Evolutionary conservation across 2,329 filamentous ascomycete species (phyloP), one percentile per base, ranked within the genome.

Genomic region (Penicillium sp.): DNA sequence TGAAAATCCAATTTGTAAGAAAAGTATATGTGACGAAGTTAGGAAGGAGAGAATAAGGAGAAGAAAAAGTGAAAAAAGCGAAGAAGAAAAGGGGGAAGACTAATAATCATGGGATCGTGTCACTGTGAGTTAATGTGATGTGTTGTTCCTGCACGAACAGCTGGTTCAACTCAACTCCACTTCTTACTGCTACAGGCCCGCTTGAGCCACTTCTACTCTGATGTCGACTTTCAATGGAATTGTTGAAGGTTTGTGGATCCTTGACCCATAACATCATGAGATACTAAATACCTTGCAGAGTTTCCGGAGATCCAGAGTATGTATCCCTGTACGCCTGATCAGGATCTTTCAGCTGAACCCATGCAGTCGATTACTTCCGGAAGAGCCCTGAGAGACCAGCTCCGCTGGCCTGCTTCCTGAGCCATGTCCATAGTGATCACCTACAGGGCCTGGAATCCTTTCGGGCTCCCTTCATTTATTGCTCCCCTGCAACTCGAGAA

Each of bases 391-490:
- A 78, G 6, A 74, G 75, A 16, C 81, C 75, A 16, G 82, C 89
- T 4, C 90, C 91, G 0, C 75, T 95, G 54, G 92, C 90, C 16
- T 95, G 89, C 72, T 96, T 98, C 70, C 80, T 98, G 26, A 96
- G 90, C 73, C 93, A 98, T 82, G 86, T 96, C 2, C 93, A 97
- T 70, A 96, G 89, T 62, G 93, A 97, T 67, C 93, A 97, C 74
- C 82, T 97, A 1, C 82, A 83, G 35, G 93, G 93, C 0, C 81
- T 97, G 1, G 91, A 96, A 65, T 84, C 82, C 13, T 81, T 93
- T 53, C 84, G 86, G 46, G 86, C 90, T 27, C 90, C 91, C 0
- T 96, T 96, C 68, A 85, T 98, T 21, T 97, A 96, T 74, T 97
- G 92, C 76, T 96, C 93, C 1, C 82, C 89, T 0, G 90, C 90